phyloP scores from a whole-genome alignment of 2,329 filamentous ascomycete genomes.

The Fusarium graminum region DNA sequence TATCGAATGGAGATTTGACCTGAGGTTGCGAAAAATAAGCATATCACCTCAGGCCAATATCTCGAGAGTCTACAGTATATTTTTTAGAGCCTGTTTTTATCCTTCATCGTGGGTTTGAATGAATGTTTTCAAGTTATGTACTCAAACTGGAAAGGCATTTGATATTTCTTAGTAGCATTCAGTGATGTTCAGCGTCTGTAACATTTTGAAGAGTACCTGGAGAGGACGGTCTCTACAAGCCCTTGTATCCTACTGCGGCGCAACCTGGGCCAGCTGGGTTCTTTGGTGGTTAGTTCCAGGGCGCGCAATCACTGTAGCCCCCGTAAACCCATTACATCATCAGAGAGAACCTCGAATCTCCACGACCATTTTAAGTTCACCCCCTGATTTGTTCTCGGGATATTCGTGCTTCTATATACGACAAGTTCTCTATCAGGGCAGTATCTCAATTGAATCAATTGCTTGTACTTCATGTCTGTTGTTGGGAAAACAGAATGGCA shows the following conservation, averaged over 20 bases:
- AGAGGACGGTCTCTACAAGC: background rate
- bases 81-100: too few relatives aligned
- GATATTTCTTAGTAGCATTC: too few relatives aligned
- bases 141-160: background rate
- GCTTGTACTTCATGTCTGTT: slow-evolving; percentile 51
- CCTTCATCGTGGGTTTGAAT: too few relatives aligned
- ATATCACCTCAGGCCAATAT: background rate
- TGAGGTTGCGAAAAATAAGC: slow-evolving; percentile 22
- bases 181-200: background rate
- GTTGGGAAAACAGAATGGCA: slow-evolving; percentile 80
- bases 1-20: slow-evolving; percentile 9
- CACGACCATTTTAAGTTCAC: slow-evolving; percentile 18
- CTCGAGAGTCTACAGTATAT: background rate
- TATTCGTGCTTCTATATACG: background rate
- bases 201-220: background rate
- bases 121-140: background rate
- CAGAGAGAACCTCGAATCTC: slow-evolving; percentile 1
- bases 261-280: background rate
- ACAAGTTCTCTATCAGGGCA: background rate
- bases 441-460: too few relatives aligned
- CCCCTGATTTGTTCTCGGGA: slow-evolving; percentile 3
- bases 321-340: slow-evolving; percentile 28
- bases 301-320: slow-evolving; percentile 8
- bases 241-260: background rate
- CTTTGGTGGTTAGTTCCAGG: slow-evolving; percentile 7